These are phyloP conservation scores for Udeniomyces megalosporus DNA, from an alignment of 768 basidiomycete genomes.

Conservation along the genomic window DNA sequence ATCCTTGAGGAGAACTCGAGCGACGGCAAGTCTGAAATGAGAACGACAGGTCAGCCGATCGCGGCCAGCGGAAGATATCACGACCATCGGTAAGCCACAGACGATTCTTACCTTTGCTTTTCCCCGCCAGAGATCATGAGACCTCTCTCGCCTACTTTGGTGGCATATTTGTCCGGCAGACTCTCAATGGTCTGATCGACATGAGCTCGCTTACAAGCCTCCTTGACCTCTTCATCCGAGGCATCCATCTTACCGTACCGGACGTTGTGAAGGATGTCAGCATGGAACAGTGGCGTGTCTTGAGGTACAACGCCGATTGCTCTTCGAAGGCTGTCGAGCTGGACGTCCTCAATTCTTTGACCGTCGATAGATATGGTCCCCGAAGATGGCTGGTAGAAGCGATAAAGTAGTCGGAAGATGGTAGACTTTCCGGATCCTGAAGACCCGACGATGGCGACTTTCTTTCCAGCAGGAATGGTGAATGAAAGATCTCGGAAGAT, in stretches of 20 bases:
- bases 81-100: background rate
- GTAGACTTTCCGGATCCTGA: slow-evolving; percentile 97
- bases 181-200: slow-evolving; percentile 63
- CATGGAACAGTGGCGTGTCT: slow-evolving; percentile 94
- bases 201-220: slow-evolving; percentile 69
- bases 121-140: slow-evolving; percentile 98
- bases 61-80: too few species aligned
- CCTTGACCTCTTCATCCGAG: slow-evolving; percentile 71
- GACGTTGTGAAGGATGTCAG: slow-evolving; percentile 87
- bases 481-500: slow-evolving; percentile 82
- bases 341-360: slow-evolving; percentile 62
- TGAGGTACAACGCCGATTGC: slow-evolving; percentile 84
- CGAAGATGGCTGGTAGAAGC: slow-evolving; percentile 73
- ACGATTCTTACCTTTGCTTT: slow-evolving; percentile 55
- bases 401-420: slow-evolving; percentile 77
- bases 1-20: slow-evolving; percentile 79
- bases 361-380: slow-evolving; percentile 71
- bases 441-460: slow-evolving; percentile 91
- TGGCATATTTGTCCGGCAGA: slow-evolving; percentile 71
- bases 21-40: slow-evolving; percentile 52
- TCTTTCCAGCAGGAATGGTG: slow-evolving; percentile 85
- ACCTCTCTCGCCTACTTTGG: slow-evolving; percentile 88
- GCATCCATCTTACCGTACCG: slow-evolving; percentile 80
- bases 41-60: background rate
- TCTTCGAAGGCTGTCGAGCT: slow-evolving; percentile 52